Base-by-base conservation (phyloP, 2,329 filamentous ascomycete species). In the Arthrobotrys entomopaga region DNA sequence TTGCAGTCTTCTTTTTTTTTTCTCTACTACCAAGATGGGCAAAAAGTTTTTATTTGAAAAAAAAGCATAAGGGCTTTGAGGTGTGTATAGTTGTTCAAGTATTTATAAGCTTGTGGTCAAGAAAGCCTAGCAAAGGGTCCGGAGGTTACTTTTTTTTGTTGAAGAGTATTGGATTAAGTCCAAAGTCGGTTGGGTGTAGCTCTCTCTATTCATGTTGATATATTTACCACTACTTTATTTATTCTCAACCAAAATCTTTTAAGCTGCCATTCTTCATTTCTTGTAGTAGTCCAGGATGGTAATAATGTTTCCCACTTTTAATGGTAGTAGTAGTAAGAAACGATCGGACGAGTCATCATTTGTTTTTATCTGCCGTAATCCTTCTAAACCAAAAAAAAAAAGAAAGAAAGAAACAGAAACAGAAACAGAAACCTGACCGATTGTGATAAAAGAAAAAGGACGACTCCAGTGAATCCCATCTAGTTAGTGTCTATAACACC, bases 11-110 rank as follows among this genome's bases (percentile, higher is more conserved):
- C 20, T 22, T 16, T 13, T n/a, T n/a, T 61, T 16, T 40, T 26
- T 65, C 52, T 42, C 7, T 56, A 19, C 19, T 67, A 57, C 13
- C 40, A 56, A 24, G 54, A 16, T 42, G 29, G 29, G 29, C 10
- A 1, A 34, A 34, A 48, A 10, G 16, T 26, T 11, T 43, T 42
- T 59, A 48, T 49, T 52, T 7, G 16, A 50, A 59, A 20, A 24
- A 22, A 40, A n/a, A n/a, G n/a, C n/a, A 26, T 34, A 7, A 10
- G 29, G 10, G 10, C 10, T 34, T 34, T 34, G 7, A 10, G 6
- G 6, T 34, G 29, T 34, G 29, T 34, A 34, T 34, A 34, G 29
- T 34, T 10, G n/a, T n/a, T n/a, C n/a, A n/a, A n/a, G n/a, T n/a
- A n/a, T n/a, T n/a, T n/a, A n/a, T n/a, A n/a, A n/a, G n/a, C n/a